Percentiles rank a stretch among this genome's conserved stretches.
Evolutionary conservation across 2,329 filamentous ascomycete genomes (phyloP).

Genomic region (Talaromyces sp.): DNA sequence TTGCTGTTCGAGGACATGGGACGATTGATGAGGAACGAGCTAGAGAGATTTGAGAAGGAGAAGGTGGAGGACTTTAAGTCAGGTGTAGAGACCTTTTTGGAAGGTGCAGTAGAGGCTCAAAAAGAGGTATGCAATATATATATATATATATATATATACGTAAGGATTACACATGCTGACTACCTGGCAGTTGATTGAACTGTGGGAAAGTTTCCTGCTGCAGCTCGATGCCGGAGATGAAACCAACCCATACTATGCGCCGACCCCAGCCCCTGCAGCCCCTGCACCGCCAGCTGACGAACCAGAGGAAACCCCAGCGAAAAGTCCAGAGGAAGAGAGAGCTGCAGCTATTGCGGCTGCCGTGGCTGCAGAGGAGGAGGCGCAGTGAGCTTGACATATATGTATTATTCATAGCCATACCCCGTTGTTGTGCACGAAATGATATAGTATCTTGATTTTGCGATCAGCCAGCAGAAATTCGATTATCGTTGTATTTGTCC

Average conservation of each 20-base stretch:
- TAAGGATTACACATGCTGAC: slow-evolving; percentile 9
- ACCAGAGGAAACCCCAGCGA: background rate
- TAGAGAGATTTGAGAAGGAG: slow-evolving; percentile 91
- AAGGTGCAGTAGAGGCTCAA: slow-evolving; percentile 95
- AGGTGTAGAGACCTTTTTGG: slow-evolving; percentile 93
- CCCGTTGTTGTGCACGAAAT: background rate
- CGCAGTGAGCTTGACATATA: slow-evolving; percentile 3
- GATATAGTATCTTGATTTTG: background rate
- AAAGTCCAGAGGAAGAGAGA: slow-evolving; percentile 6
- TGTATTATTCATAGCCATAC: background rate
- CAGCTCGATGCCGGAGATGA: slow-evolving; percentile 94
- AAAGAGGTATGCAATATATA: slow-evolving; percentile 70
- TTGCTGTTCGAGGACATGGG: slow-evolving; percentile 98
- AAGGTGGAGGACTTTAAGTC: slow-evolving; percentile 99
- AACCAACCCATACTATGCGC: slow-evolving; percentile 47
- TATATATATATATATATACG: too few species aligned
- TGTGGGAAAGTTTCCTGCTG: slow-evolving; percentile 98
- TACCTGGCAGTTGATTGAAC: slow-evolving; percentile 69
- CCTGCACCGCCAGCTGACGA: slow-evolving; percentile 1
- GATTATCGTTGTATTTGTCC: too few species aligned
- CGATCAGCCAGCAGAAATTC: too few species aligned
- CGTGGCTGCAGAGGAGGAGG: slow-evolving; percentile 9
- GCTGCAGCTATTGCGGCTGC: slow-evolving; percentile 11
- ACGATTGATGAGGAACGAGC: slow-evolving; percentile 79
- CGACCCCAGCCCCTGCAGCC: slow-evolving; percentile 16